Percentiles rank a stretch among this genome's conserved stretches.
Evolutionary conservation across 2,329 filamentous ascomycete genomes (phyloP).

Genomic region (Ophiostoma angusticollis): DNA sequence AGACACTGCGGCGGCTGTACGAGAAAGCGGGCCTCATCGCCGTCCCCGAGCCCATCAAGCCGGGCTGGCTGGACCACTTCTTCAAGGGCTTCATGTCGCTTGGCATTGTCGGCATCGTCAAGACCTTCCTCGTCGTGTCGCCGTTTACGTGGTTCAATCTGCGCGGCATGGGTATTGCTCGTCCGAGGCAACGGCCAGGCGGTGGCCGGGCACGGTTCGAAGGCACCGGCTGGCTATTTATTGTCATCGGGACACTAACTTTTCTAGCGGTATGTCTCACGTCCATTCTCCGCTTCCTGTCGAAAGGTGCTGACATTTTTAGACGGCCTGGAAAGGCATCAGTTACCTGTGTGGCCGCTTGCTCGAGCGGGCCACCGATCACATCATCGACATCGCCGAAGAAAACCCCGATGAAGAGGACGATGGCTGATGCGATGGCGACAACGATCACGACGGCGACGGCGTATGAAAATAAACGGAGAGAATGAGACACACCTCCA

Average conservation of each 20-base stretch:
- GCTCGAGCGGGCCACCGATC: constrained; percentile 67
- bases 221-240: constrained; percentile 65
- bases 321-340: constrained; percentile 75
- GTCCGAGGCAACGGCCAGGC: constrained; percentile 33
- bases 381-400: constrained; percentile 68
- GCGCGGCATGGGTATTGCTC: constrained; percentile 44
- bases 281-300: background rate
- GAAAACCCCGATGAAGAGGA: constrained; percentile 45
- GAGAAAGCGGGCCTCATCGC: too few relatives aligned
- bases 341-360: constrained; percentile 57
- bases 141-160: constrained; percentile 70
- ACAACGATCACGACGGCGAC: constrained; percentile 68
- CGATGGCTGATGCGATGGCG: too few relatives aligned
- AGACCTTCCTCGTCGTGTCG: constrained; percentile 60
- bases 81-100: constrained; percentile 82
- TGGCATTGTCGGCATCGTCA: constrained; percentile 73
- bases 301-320: constrained; percentile 15
- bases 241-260: constrained; percentile 67
- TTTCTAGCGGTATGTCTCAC: constrained; percentile 55
- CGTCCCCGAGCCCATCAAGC: background rate
- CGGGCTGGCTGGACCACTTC: constrained; percentile 70
- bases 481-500: background rate
- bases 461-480: constrained; percentile 23
- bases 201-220: constrained; percentile 68
- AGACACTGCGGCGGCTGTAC: background rate